Percentiles rank a stretch among this genome's conserved stretches.
phyloP scores from a whole-genome alignment of 2,329 filamentous ascomycete genomes.

The Plenodomus tracheiphilus region DNA sequence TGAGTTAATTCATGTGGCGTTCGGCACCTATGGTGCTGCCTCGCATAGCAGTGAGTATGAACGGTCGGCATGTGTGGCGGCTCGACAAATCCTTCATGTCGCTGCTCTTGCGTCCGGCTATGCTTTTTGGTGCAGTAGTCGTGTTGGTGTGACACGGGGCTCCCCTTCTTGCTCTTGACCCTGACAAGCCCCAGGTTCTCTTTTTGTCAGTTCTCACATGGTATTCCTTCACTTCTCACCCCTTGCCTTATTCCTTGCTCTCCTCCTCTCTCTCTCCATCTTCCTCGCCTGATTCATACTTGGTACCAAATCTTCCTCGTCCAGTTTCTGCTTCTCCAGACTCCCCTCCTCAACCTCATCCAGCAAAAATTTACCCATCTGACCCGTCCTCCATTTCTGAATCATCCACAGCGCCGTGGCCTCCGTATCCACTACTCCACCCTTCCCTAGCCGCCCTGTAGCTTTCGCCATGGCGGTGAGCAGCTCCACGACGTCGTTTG shows the following conservation, averaged over 20 bases:
- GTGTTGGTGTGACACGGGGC: too few species aligned
- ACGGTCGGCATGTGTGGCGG: too few species aligned
- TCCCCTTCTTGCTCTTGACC: too few species aligned
- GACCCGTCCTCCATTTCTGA: conserved; percentile 77
- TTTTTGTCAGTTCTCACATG: neutral
- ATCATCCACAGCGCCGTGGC: conserved; percentile 79
- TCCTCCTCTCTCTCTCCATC: conserved; percentile 60
- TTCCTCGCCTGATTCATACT: conserved; percentile 73
- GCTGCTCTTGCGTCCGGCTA: too few species aligned
- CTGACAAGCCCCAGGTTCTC: too few species aligned
- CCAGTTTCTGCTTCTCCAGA: conserved; percentile 56
- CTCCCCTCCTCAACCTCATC: conserved; percentile 71
- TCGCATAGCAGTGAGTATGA: too few species aligned
- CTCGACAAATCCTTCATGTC: too few species aligned
- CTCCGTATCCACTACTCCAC: conserved; percentile 71
- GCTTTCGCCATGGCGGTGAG: conserved; percentile 71
- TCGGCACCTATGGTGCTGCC: too few species aligned
- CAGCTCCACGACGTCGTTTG: conserved; percentile 79
- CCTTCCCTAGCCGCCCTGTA: conserved; percentile 75
- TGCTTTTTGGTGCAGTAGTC: too few species aligned
- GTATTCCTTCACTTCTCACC: conserved; percentile 16
- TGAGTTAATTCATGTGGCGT: too few species aligned
- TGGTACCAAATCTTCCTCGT: conserved; percentile 51
- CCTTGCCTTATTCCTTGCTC: conserved; percentile 30
- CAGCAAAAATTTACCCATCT: conserved; percentile 75